Base-by-base conservation (phyloP, 768 basidiomycete species). In the Termitomyces sp. region DNA sequence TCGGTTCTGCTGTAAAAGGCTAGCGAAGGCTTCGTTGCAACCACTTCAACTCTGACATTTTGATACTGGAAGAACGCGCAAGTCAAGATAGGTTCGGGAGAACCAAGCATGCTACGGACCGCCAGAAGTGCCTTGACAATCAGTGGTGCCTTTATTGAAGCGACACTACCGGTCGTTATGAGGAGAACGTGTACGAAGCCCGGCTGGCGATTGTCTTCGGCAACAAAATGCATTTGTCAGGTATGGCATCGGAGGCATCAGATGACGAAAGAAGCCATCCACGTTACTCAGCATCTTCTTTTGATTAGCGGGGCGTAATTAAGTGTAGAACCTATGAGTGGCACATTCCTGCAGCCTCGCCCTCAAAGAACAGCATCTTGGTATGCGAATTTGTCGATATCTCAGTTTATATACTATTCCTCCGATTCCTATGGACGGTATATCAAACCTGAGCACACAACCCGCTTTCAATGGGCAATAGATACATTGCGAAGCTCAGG, bases 141-240 rank as follows among this genome's bases (percentile, higher is more conserved):
- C 54, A 97, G 79, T 4, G 95, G 94, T 1, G 87, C 87, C 67
- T 98, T 98, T 68, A 98, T 83, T 52, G 93, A 93, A 0, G 96
- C 95, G 9, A 99, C 96, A 66, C 92, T 94, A n/a, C 96, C 95
- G 0, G 93, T 92, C 0, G 90, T 87, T 59, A 98, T 85, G 39
- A 98, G 77, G 4, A 98, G 72, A 45, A 97, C 83, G 66, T 95
- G 88, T 0, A 74, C 77, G 59, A 69, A 70, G 1, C 77, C 79
- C 20, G 73, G 68, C 10, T 62, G 66, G 44, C 80, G 78, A 58
- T 79, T 73, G 8, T 66, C 55, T 53, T 75, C 70, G 18, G 80
- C 75, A 45, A 75, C 65, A 65, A 83, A 83, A 48, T 60, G 12
- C 64, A 61, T 58, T 66, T 42, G 63, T 53, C 41, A 51, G 26